A percentile compares a stretch with the other conserved stretches of the same genome.
phyloP scores from a whole-genome alignment of 2,329 filamentous ascomycete species.

The Lasiodiplodia sp. region DNA sequence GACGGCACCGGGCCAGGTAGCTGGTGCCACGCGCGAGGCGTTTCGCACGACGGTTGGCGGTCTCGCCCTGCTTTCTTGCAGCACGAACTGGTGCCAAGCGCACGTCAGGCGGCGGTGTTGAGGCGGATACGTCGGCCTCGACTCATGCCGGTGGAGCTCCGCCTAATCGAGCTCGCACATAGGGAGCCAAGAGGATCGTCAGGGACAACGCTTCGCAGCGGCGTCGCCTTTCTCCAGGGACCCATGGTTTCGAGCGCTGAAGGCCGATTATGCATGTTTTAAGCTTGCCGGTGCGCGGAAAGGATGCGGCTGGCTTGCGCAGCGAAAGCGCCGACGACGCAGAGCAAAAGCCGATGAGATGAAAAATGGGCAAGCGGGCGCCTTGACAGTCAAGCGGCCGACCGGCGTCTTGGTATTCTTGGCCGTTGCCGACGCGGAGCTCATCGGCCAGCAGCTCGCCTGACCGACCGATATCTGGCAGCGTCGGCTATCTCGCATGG shows the following conservation, averaged over 20 bases:
- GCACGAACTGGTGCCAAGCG: constrained; percentile 4
- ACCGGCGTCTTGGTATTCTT: constrained; percentile 19
- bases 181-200: constrained; percentile 16
- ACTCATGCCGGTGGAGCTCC: background rate
- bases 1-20: background rate
- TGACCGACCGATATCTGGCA: background rate
- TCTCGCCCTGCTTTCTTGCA: background rate
- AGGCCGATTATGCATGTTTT: constrained; percentile 13
- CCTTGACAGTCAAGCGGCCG: constrained; percentile 7
- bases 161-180: background rate
- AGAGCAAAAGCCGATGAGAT: background rate
- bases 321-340: background rate
- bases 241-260: background rate
- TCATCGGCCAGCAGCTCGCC: no score
- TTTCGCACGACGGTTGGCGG: background rate
- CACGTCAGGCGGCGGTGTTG: constrained; percentile 6
- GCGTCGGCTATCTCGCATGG: background rate
- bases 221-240: background rate
- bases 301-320: background rate
- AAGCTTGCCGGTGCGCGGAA: background rate
- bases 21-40: constrained; percentile 18
- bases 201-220: background rate
- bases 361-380: background rate
- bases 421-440: background rate
- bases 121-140: background rate